These are phyloP conservation scores for Globisporangium recalcitrans DNA, from an alignment of 352 stramenopile genomes.

Conservation along the genomic window DNA sequence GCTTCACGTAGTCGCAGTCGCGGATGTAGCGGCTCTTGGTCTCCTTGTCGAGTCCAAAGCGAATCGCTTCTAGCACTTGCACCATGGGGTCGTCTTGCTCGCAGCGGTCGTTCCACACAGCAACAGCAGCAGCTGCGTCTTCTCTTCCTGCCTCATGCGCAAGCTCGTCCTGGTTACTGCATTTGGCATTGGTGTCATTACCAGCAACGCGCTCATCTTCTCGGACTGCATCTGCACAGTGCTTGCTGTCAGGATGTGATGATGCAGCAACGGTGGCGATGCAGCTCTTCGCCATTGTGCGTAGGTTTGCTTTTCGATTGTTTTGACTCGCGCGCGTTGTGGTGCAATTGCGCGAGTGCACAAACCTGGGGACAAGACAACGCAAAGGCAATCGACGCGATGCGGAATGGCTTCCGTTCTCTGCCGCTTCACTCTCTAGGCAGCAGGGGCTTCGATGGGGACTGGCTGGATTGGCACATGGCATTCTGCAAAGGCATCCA, in stretches of 20 bases:
- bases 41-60: slow-evolving; percentile 32
- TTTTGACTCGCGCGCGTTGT: not conserved
- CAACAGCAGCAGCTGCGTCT: not conserved
- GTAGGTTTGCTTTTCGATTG: too few relatives aligned
- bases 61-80: slow-evolving; percentile 28
- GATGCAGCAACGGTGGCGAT: not conserved
- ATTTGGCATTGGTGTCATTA: not conserved
- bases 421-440: not conserved
- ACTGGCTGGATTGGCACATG: not conserved
- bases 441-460: not conserved
- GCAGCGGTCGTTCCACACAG: not conserved
- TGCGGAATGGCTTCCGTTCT: not conserved
- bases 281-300: not conserved
- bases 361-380: too few relatives aligned
- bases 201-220: not conserved
- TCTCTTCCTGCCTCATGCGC: not conserved
- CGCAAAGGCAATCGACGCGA: not conserved
- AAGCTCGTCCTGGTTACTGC: not conserved
- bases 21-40: slow-evolving; percentile 17
- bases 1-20: slow-evolving; percentile 37
- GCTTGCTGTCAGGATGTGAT: not conserved
- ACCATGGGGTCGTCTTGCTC: slow-evolving; percentile 7
- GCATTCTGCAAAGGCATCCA: not conserved
- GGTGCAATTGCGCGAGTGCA: slow-evolving; percentile 1
- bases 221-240: not conserved